Base-by-base conservation (phyloP, 2,329 filamentous ascomycete species). In the Aspergillus fischeri region DNA sequence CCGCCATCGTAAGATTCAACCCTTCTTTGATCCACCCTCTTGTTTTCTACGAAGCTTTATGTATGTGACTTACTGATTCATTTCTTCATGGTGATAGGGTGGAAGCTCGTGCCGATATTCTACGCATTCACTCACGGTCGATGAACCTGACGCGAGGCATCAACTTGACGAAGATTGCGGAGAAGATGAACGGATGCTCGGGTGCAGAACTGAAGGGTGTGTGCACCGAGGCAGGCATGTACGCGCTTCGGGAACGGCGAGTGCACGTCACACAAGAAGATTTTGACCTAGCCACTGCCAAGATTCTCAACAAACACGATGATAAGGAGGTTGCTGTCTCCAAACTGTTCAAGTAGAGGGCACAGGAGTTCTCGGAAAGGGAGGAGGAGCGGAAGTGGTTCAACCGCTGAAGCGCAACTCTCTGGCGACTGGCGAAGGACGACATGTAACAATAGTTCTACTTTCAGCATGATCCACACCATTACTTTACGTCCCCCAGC, bases 181-280 rank as follows among this genome's bases (percentile, higher is more conserved):
- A 99, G 82, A 97, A 97, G 85, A 99, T 99, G 94, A 97, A 97
- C 71, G 94, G 94, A 52, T 99, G 94, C 78, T 97, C 92, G 3
- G 94, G 94, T 60, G 94, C 94, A 54, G 94, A 99, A 78, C 79
- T 99, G 67, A 99, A 99, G 86, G 94, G 94, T 80, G 94, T 99
- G 50, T 99, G 94, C 76, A 99, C 94, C 49, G 94, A 99, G 77
- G 92, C 94, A 2, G 94, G 94, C 69, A 99, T 99, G 94, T 99
- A 94, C 73, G 94, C 94, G 14, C 82, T 99, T 63, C 87, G 94
- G 67, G 94, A 99, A 80, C 84, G 94, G 72, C 87, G 94, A 78
- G 93, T 99, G 58, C 94, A 99, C 75, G 94, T 99, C 65, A 99
- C 94, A 41, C 94, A 99, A 76, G 94, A 99, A 78, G 94, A 99